phyloP scores from a whole-genome alignment of 495 filamentous ascomycete genomes.

The Xanthoparmelia taractica region DNA sequence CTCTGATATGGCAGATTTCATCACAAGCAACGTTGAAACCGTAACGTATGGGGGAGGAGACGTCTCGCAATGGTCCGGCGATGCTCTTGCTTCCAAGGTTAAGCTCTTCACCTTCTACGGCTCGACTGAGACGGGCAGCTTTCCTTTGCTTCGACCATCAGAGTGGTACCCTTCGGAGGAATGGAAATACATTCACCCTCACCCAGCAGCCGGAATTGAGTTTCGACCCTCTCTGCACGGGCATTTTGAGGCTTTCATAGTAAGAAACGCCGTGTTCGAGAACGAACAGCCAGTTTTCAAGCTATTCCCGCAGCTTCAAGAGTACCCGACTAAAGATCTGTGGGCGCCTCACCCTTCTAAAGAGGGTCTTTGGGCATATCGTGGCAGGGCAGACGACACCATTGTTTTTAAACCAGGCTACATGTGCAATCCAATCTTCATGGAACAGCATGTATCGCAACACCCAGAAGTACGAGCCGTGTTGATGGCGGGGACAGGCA shows the following conservation, averaged over 20 bases:
- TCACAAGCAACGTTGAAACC: conserved; percentile 27
- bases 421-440: conserved; percentile 36
- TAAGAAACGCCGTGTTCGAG: conserved; percentile 35
- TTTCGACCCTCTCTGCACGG: conserved; percentile 32
- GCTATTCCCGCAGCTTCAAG: conserved; percentile 44
- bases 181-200: neutral
- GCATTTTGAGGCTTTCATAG: conserved; percentile 43
- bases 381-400: conserved; percentile 35
- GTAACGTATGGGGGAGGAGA: conserved; percentile 32
- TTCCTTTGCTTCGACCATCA: neutral
- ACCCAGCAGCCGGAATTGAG: conserved; percentile 26
- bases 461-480: conserved; percentile 27
- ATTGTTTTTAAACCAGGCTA: conserved; percentile 38
- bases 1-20: conserved; percentile 26
- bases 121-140: conserved; percentile 35
- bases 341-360: conserved; percentile 35
- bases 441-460: conserved; percentile 31
- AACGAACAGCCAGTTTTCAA: conserved; percentile 44
- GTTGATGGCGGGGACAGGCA: conserved; percentile 33
- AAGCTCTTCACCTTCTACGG: conserved; percentile 26
- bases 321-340: conserved; percentile 52
- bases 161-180: neutral
- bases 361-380: conserved; percentile 29
- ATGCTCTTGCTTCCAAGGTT: conserved; percentile 27
- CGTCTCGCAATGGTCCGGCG: conserved; percentile 28